Base-by-base conservation (phyloP, 148 eudicot species). In the Amaranthus palmeri region DNA sequence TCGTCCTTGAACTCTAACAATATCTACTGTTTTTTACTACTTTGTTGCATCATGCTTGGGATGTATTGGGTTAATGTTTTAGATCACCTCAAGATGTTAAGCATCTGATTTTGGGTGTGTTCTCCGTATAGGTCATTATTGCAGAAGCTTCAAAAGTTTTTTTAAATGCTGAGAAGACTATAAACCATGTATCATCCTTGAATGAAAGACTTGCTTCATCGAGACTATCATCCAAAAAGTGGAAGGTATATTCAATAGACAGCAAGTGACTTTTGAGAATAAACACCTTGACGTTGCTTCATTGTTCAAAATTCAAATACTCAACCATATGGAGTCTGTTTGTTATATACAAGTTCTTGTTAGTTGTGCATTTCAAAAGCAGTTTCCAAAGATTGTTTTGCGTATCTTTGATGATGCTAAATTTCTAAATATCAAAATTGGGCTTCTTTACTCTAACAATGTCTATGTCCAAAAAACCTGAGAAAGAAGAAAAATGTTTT, bases 131-230 rank as follows among this genome's bases (percentile, higher is more conserved):
- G 97, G 86, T 83, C 60, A 84, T 92, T 47, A 73, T 92, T 61
- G 72, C 86, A 59, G 93, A 92, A 80, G 97, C 93, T 79, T 79
- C 96, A 69, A 92, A 86, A 77, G 87, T 77, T 68, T 79, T 86
- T 76, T 90, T 70, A 80, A 85, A 85, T 69, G 56, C 78, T 62
- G 87, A 89, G 11, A 78, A 74, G 65, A 69, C 65, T 72, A 65
- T 74, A 82, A 56, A 44, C 65, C 84, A 60, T 17, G 72, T 78
- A 79, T 79, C 85, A 18, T 86, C 89, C 67, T 78, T 87, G 55
- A 72, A 74, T 48, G 81, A 84, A 57, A 84, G 90, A 74, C 74
- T 86, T 70, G 74, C 83, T 73, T 70, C 77, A 63, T 70, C 75
- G 69, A 86, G 88, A 77, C 74, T 89, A 55, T 82, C 88, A 68